A percentile compares a stretch with the other conserved stretches of the same genome.
These are phyloP conservation scores for Candida odintsovae DNA, from an alignment of 805 yeast genomes.

Conservation along the genomic window DNA sequence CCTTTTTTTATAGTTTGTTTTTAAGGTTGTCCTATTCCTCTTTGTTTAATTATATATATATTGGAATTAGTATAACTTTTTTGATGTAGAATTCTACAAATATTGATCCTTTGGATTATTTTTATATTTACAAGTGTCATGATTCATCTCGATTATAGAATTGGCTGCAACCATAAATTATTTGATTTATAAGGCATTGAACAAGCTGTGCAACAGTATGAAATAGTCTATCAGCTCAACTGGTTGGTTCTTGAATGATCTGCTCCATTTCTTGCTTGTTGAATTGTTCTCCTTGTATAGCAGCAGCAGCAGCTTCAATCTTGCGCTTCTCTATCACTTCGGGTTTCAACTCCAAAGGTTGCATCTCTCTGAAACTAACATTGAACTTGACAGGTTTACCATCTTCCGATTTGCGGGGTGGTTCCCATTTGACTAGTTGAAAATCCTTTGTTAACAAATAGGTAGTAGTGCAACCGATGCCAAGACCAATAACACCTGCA, in stretches of 20 bases:
- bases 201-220: no score
- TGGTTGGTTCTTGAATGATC: conserved; percentile 14
- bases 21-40: background rate
- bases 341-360: conserved; percentile 34
- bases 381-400: conserved; percentile 31
- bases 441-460: conserved; percentile 18
- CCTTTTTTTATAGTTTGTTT: background rate
- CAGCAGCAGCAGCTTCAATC: conserved; percentile 1
- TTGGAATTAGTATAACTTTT: background rate
- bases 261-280: conserved; percentile 7
- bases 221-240: conserved; percentile 7
- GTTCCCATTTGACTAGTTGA: conserved; percentile 33
- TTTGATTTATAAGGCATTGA: no score
- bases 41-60: background rate
- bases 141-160: no score
- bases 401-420: conserved; percentile 34
- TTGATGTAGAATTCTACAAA: no score
- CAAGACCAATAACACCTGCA: conserved; percentile 14
- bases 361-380: conserved; percentile 30
- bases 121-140: no score
- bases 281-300: background rate
- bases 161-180: no score
- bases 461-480: conserved; percentile 12
- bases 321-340: conserved; percentile 18
- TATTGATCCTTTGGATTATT: no score